phyloP scores from a whole-genome alignment of 257 asterid genomes.

The Apocynum venetum region DNA sequence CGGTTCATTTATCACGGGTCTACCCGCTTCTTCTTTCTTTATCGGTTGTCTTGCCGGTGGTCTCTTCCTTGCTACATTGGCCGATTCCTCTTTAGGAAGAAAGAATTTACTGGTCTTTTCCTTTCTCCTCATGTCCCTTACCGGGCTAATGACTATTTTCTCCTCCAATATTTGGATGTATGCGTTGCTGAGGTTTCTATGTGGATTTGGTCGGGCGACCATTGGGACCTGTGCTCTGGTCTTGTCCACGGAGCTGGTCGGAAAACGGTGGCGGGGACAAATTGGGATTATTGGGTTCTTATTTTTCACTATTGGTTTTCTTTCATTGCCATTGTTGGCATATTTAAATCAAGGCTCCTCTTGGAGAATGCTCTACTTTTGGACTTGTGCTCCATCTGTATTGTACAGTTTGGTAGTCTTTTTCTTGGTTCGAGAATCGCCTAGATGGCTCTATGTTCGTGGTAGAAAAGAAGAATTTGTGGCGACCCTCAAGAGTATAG shows the following conservation, averaged over 20 bases:
- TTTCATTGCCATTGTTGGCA: constrained; percentile 49
- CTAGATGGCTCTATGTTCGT: constrained; percentile 67
- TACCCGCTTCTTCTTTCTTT: constrained; percentile 63
- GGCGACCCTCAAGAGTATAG: constrained; percentile 37
- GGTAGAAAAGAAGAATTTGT: constrained; percentile 51
- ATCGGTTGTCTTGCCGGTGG: constrained; percentile 63
- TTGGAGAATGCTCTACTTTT: constrained; percentile 57
- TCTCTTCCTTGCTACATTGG: constrained; percentile 49
- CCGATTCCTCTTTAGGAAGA: constrained; percentile 61
- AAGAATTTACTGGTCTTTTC: constrained; percentile 48
- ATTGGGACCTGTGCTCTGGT: constrained; percentile 61
- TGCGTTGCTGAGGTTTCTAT: constrained; percentile 29
- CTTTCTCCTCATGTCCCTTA: constrained; percentile 44
- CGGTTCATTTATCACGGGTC: constrained; percentile 44
- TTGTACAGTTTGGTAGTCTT: constrained; percentile 27
- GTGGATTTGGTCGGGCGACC: constrained; percentile 52
- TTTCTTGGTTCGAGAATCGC: constrained; percentile 49
- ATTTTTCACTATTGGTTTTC: constrained; percentile 59
- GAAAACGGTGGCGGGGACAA: constrained; percentile 52
- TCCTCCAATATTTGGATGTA: constrained; percentile 51
- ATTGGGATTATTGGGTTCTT: constrained; percentile 53
- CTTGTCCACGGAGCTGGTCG: constrained; percentile 58
- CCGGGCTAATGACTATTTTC: constrained; percentile 39
- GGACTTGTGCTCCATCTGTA: constrained; percentile 45
- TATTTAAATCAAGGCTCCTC: constrained; percentile 32